Conservation (phyloP, 2,329 filamentous ascomycete genomes). For the Zelopaecilomyces penicillatus region DNA sequence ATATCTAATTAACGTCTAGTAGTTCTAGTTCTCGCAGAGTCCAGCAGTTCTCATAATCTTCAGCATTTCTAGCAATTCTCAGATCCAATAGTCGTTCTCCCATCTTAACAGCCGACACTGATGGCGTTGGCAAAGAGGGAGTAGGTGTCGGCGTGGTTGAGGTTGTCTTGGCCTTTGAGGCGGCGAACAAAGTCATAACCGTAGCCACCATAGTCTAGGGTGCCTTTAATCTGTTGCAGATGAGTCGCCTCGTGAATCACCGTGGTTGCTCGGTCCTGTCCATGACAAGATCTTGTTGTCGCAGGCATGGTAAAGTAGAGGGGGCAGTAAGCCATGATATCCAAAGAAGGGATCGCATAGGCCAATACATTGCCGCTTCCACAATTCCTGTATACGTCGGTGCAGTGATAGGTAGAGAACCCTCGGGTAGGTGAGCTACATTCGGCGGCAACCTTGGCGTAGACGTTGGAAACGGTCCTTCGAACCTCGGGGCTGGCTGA, state of each 20-base stretch:
- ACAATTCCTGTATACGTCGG: conserved; percentile 48
- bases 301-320: conserved; percentile 50
- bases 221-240: conserved; percentile 47
- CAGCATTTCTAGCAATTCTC: too few relatives aligned
- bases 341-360: conserved; percentile 48
- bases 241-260: conserved; percentile 60
- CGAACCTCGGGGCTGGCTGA: conserved; percentile 37
- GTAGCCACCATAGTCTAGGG: conserved; percentile 52
- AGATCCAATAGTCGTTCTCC: too few relatives aligned
- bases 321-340: conserved; percentile 54
- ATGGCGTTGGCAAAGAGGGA: conserved; percentile 31
- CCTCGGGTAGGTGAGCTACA: conserved; percentile 42
- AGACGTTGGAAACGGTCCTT: conserved; percentile 43
- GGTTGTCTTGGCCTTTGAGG: conserved; percentile 40
- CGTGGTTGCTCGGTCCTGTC: conserved; percentile 57
- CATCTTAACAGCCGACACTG: conserved; percentile 28
- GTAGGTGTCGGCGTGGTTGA: conserved; percentile 58
- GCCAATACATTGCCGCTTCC: conserved; percentile 41
- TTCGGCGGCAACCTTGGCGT: conserved; percentile 43
- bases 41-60: too few relatives aligned
- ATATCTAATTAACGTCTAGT: too few relatives aligned
- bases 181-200: conserved; percentile 40
- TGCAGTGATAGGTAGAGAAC: conserved; percentile 48
- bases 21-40: too few relatives aligned
- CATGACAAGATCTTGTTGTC: conserved; percentile 45